A percentile compares a stretch with the other conserved stretches of the same genome.
These are phyloP conservation scores for Nyssa sinensis DNA, from an alignment of 148 eudicot genomes.

Conservation along the genomic window DNA sequence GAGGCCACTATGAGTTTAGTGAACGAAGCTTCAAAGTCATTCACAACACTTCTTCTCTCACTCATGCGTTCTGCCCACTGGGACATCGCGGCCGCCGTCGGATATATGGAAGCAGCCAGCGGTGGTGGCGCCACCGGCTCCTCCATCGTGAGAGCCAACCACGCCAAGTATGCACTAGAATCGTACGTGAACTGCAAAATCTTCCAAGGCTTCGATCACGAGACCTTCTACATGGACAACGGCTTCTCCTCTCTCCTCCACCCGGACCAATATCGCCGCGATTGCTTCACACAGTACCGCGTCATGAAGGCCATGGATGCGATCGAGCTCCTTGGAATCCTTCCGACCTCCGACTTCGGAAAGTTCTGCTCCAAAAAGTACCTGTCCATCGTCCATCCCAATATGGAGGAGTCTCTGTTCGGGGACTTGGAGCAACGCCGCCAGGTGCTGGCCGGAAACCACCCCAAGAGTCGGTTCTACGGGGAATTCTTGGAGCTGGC, in stretches of 20 bases:
- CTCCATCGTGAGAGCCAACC: conserved; percentile 44
- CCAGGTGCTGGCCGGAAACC: conserved; percentile 64
- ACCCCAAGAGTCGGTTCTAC: conserved; percentile 83
- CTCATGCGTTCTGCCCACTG: conserved; percentile 93
- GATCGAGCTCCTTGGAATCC: conserved; percentile 76
- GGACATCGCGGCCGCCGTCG: conserved; percentile 86
- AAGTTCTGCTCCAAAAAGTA: conserved; percentile 79
- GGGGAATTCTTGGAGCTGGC: conserved; percentile 71
- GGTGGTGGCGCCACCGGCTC: conserved; percentile 20
- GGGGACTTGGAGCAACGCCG: conserved; percentile 84
- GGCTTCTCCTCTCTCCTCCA: conserved; percentile 76
- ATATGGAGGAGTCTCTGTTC: conserved; percentile 93
- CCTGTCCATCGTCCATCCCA: conserved; percentile 78
- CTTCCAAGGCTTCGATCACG: conserved; percentile 94
- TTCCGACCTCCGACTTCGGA: conserved; percentile 83
- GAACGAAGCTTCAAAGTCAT: conserved; percentile 71
- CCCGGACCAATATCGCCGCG: conserved; percentile 76
- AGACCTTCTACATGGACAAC: conserved; percentile 98
- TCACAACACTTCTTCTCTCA: conserved; percentile 73
- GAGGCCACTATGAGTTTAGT: conserved; percentile 68
- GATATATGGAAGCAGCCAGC: conserved; percentile 77
- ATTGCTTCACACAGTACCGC: conserved; percentile 77
- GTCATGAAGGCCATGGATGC: conserved; percentile 98
- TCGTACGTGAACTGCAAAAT: conserved; percentile 80
- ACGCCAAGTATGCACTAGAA: conserved; percentile 79